Conservation (phyloP, 495 filamentous ascomycete species). For the Parathielavia hyrcaniae region DNA sequence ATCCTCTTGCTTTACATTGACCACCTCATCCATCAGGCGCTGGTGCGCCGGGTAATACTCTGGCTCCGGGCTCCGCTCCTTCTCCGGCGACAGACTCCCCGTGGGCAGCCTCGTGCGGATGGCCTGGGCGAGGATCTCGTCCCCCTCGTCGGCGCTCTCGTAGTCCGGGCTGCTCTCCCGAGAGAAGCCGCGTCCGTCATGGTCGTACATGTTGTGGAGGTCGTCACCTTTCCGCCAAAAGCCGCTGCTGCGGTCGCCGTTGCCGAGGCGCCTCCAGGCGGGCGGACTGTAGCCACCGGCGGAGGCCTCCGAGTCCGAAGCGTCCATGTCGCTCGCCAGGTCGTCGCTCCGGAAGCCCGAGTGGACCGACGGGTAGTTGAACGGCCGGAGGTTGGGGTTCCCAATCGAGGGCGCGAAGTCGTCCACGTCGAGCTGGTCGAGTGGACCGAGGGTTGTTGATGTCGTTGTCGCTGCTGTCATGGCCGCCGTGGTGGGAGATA, state of each 20-base stretch:
- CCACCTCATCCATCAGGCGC: conserved; percentile 19
- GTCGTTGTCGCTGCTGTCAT: conserved; percentile 41
- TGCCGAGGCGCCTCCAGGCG: conserved; percentile 49
- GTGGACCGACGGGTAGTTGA: conserved; percentile 63
- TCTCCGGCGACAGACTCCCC: conserved; percentile 48
- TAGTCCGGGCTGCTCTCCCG: conserved; percentile 31
- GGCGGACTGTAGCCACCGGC: conserved; percentile 52
- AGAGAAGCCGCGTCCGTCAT: conserved; percentile 15
- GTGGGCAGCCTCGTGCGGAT: conserved; percentile 47
- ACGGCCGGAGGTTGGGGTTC: conserved; percentile 40
- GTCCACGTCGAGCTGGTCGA: conserved; percentile 69
- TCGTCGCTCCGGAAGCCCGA: conserved; percentile 62
- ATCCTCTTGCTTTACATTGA: conserved; percentile 32
- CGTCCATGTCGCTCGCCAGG: conserved; percentile 44
- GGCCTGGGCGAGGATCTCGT: conserved; percentile 44
- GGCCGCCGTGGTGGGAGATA: conserved; percentile 3
- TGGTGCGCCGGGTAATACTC: conserved; percentile 28
- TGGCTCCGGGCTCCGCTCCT: conserved; percentile 43
- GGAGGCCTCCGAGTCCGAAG: conserved; percentile 35
- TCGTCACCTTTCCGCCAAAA: conserved; percentile 46
- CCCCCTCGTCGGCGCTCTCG: conserved; percentile 33
- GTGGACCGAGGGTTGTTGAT: conserved; percentile 48
- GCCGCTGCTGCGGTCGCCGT: conserved; percentile 49
- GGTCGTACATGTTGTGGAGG: conserved; percentile 28
- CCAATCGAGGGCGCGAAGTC: conserved; percentile 58